Evolutionary conservation across 768 basidiomycete species (phyloP), one percentile per base, ranked within the genome.

Genomic region (Tubosaeta sp.): DNA sequence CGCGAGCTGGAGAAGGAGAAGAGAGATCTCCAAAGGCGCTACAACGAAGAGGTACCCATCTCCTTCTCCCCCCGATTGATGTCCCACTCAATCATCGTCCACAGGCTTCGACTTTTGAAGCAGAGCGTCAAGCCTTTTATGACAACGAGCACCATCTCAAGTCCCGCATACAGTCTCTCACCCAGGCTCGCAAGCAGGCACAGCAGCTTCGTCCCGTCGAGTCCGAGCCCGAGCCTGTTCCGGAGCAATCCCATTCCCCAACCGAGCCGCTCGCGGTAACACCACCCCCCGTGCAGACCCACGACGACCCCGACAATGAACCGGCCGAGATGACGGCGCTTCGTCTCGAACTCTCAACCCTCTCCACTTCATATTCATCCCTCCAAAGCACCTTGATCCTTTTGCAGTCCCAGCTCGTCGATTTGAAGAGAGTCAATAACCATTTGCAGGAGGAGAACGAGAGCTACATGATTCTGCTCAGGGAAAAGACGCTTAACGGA

Each of bases 391-490:
- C 92, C 25, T 74, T 94, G 10, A 76, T 87, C n/a, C 81, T 93
- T 31, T 73, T 94, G 36, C 88, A 90, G 66, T 79, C 82, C 3
- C 93, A 97, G 62, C 76, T 96, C 11, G 75, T 85, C 30, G 94
- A 97, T 62, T 70, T 97, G 47, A 90, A 93, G 70, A 75, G 88
- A 48, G 86, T 94, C 54, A 96, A 96, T 66, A 80, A 85, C 56
- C 83, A 87, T 56, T 68, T 93, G 35, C 91, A 94, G 69, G 94
- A 98, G 68, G 94, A 98, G 60, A 99, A 97, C 67, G 94, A 96
- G 70, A 90, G 90, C 44, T 99, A 93, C 73, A 92, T 95, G 80
- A 90, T 94, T 55, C 78, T 99, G 34, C 72, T 98, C 22, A 77
- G 90, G 54, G 94, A 98, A 71, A 86, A 82, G 73, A 97, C 96